Base-by-base conservation (phyloP, 73 alveolate species). In the Paramecium octaurelia region DNA sequence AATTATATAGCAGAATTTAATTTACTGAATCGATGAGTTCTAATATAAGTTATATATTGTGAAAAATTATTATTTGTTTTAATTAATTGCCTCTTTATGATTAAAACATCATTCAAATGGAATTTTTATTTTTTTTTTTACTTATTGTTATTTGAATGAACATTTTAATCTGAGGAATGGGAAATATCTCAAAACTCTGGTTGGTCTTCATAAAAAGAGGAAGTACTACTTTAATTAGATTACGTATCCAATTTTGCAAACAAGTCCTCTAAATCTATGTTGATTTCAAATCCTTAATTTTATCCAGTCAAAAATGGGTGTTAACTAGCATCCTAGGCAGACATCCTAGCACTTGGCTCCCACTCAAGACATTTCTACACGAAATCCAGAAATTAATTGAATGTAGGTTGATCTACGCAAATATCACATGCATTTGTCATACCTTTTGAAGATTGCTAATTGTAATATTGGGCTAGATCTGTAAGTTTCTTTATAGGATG, bases 341-440 rank as follows among this genome's bases (percentile, higher is more conserved):
- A 27, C 58, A 89, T 71, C 42, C 94, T 89, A 16, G 71, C 88
- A 44, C 35, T 71, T 69, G 94, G 94, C 21, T 89, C 88, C 42
- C 80, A 83, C 36, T 89, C 68, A 12, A 89, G 85, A 27, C 86
- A 89, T 71, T 69, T 31, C 42, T 70, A 31, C 3, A 83, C 92
- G 20, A 89, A 71, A 44, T 89, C 84, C 14, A 89, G 92, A 89
- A 89, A 89, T 58, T 58, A 44, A 14, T 73, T 44, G 50, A 89
- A 89, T 60, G 75, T 31, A 18, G 75, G 86, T 70, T 71, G 23
- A 70, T 89, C 76, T 43, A 31, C 69, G 6, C 43, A 23, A 23
- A 38, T 40, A 44, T 71, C 36, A 12, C n/a, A 48, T 40, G 5
- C 36, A 34, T 70, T 68, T 10, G 2, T 23, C 54, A 35, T 89